Evolutionary conservation across 2,329 filamentous ascomycete species (phyloP), one percentile per base, ranked within the genome.

Genomic region (Meredithiella fracta): DNA sequence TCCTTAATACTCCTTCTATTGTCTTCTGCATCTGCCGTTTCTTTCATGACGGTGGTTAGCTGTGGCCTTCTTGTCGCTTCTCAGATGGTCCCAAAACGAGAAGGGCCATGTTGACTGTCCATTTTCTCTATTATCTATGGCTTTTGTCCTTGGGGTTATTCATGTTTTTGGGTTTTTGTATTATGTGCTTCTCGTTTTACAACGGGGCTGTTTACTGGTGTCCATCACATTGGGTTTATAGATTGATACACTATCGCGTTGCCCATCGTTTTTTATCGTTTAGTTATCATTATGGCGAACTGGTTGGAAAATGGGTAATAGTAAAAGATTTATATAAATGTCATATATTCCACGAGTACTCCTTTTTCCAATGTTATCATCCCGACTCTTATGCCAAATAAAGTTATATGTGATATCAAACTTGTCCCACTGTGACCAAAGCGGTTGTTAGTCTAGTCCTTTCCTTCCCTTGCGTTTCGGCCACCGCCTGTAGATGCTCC

Each of bases 221-320:
- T 49, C 40, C 20, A 47, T 47, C 15, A 42, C 20, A 22, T 25
- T 49, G 4, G 3, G 22, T 26, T 14, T 37, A 47, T 51, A 54
- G 23, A 29, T 31, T 31, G 37, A 34, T 59, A 52, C 44, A 60
- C 52, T 53, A 55, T 56, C 56, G 56, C 59, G 49, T 57, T 54
- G 55, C 56, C 55, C 52, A 51, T 60, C 57, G 11, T 42, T 51
- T 56, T 54, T 47, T 53, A 37, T 57, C 50, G 29, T 40, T 38
- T 51, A 34, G 47, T 56, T 38, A 51, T 58, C 50, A 54, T 53
- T 29, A 52, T 49, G 53, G 58, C 57, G 59, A 60, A 59, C 50
- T 49, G 49, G 57, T 42, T 47, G 42, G 53, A 54, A 56, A 58
- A 55, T 51, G 29, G 23, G 37, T 51, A 50, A 55, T 49, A 17